phyloP scores from a whole-genome alignment of 2,329 filamentous ascomycete species.

The Alternaria angustiovoidea region DNA sequence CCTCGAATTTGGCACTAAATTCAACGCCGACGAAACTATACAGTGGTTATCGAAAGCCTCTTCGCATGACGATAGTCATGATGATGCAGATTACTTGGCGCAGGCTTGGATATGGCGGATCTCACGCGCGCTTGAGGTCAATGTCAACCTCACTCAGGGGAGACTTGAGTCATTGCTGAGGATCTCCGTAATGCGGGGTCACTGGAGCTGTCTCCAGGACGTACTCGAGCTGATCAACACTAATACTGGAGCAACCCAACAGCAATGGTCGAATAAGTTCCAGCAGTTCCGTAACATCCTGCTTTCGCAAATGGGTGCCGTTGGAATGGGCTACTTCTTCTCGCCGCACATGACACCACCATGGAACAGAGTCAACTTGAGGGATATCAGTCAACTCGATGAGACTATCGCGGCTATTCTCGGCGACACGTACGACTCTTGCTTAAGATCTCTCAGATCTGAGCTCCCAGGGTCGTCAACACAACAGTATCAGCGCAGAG shows the following conservation, averaged over 20 bases:
- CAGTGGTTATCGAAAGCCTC: constrained; percentile 2
- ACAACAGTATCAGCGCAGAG: too few species aligned
- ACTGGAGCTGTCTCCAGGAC: too few species aligned
- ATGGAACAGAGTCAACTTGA: not conserved
- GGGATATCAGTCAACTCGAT: not conserved
- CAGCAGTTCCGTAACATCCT: not conserved
- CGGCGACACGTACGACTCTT: too few species aligned
- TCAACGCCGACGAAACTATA: not conserved
- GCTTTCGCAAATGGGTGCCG: not conserved
- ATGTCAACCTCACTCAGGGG: not conserved
- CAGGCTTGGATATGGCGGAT: constrained; percentile 22
- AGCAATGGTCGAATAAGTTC: not conserved
- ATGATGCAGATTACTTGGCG: constrained; percentile 12
- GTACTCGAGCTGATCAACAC: too few species aligned
- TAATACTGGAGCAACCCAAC: too few species aligned
- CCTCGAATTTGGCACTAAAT: not conserved
- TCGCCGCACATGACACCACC: not conserved
- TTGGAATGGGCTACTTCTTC: not conserved
- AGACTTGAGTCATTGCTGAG: too few species aligned
- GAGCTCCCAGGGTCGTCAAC: too few species aligned
- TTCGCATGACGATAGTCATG: constrained; percentile 12
- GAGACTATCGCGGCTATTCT: not conserved
- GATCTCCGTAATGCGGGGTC: too few species aligned
- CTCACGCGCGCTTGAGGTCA: not conserved
- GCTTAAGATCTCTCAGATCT: too few species aligned